Evolutionary conservation across 768 basidiomycete genomes (phyloP).

Genomic region (Jaapia argillacea): DNA sequence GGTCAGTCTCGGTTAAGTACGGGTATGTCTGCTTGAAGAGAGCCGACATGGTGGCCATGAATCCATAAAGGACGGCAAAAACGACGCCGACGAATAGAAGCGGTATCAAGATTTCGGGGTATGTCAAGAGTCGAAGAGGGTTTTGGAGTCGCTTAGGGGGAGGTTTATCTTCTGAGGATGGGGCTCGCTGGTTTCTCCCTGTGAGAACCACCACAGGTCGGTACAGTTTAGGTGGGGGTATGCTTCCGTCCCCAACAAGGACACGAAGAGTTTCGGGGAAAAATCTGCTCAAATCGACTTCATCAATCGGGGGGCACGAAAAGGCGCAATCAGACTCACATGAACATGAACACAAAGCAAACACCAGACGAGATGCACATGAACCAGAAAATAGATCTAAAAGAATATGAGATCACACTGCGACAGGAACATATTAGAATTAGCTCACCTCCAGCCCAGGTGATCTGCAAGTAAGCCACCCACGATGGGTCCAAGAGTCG

Average conservation of each 20-base stretch:
- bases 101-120: conserved; percentile 47
- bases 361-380: conserved; percentile 23
- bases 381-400: conserved; percentile 34
- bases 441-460: conserved; percentile 21
- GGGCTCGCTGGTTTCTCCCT: conserved; percentile 9
- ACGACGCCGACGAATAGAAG: conserved; percentile 42
- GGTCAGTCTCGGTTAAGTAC: conserved; percentile 45
- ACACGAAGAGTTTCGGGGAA: conserved; percentile 39
- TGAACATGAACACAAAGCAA: conserved; percentile 24
- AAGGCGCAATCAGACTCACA: conserved; percentile 19
- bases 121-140: conserved; percentile 43
- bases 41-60: conserved; percentile 51
- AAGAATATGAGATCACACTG: not conserved
- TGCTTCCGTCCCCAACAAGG: conserved; percentile 32
- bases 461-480: conserved; percentile 32
- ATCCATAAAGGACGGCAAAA: conserved; percentile 49
- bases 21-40: conserved; percentile 51
- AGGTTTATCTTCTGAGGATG: conserved; percentile 4
- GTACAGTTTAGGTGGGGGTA: conserved; percentile 20
- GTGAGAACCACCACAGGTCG: conserved; percentile 22
- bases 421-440: not conserved
- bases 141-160: conserved; percentile 33
- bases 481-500: conserved; percentile 30
- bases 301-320: too few species aligned
- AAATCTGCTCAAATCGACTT: conserved; percentile 23